Base-by-base conservation (phyloP, 2,329 filamentous ascomycete genomes). In the Tolypocladium tropicale region DNA sequence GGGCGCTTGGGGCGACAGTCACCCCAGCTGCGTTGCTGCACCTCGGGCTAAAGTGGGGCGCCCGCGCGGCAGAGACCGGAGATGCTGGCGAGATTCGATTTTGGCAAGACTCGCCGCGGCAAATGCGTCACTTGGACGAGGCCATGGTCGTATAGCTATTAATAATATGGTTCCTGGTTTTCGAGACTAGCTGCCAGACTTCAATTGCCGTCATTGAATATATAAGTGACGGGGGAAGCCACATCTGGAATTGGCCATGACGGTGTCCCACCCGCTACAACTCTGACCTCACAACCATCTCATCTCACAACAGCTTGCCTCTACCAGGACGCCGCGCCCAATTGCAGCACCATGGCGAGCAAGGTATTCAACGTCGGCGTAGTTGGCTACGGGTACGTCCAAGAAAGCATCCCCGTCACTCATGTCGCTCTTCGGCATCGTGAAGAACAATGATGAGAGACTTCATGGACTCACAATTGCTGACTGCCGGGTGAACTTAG, bases 311-410 rank as follows among this genome's bases (percentile, higher is more conserved):
- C 23, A 32, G 7, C 23, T 1, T 16, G 23, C n/a, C n/a, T n/a
- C n/a, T n/a, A n/a, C n/a, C n/a, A n/a, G n/a, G n/a, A n/a, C n/a
- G n/a, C 23, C 23, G 41, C 23, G 18, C 12, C 14, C 23, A 18
- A 18, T 18, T 23, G 18, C 4, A 34, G 16, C 55, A 43, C 37
- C 21, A 72, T 72, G 70, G 60, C 67, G 30, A 63, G 60, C 58
- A 75, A 74, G 61, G 68, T 68, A 21, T 76, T 75, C 69, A 79
- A 79, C 59, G 76, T 80, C 21, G 77, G 77, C 55, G 67, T 80
- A 50, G 70, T 80, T 16, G 77, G 77, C 62, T 80, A 80, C 59
- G 77, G 77, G 77, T 78, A 68, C 66, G 73, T 59, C 16, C 6
- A 39, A 43, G 34, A 5, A 12, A 10, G 23, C 46, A 14, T 2